phyloP scores from a whole-genome alignment of 2,329 filamentous ascomycete species.

The Acrocalymma vagum region DNA sequence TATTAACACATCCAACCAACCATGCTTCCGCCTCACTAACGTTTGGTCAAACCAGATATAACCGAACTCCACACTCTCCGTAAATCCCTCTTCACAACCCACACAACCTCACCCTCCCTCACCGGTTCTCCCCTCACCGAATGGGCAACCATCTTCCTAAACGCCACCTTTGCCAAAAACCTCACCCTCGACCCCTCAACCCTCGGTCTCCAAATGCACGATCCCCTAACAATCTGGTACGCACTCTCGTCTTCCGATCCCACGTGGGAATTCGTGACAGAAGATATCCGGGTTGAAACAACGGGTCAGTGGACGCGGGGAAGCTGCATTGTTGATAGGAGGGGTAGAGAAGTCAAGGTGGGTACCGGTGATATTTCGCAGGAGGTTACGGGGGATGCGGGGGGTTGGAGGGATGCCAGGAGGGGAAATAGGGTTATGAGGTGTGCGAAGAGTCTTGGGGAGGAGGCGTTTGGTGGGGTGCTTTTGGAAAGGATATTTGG shows the following conservation, averaged over 20 bases:
- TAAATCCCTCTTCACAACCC: slow-evolving; percentile 46
- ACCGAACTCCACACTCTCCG: slow-evolving; percentile 55
- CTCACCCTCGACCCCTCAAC: slow-evolving; percentile 48
- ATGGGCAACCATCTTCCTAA: slow-evolving; percentile 56
- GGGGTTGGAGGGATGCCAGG: slow-evolving; percentile 76
- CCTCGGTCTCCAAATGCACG: slow-evolving; percentile 55
- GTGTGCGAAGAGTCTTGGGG: slow-evolving; percentile 74
- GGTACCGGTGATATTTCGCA: slow-evolving; percentile 38
- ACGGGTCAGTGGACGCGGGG: slow-evolving; percentile 93
- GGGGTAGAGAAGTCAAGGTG: slow-evolving; percentile 64
- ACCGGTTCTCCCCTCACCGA: slow-evolving; percentile 52
- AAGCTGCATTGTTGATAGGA: slow-evolving; percentile 84
- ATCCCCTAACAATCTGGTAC: slow-evolving; percentile 54
- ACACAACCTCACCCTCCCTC: slow-evolving; percentile 30
- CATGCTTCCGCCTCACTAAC: slow-evolving; percentile 10
- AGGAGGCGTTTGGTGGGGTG: slow-evolving; percentile 70
- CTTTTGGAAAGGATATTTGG: slow-evolving; percentile 73
- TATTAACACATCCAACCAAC: background rate
- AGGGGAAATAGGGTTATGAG: slow-evolving; percentile 84
- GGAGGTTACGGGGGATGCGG: slow-evolving; percentile 72
- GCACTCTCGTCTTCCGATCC: slow-evolving; percentile 24
- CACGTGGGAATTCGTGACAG: slow-evolving; percentile 47
- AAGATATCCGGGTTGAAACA: slow-evolving; percentile 91
- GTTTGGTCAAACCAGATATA: slow-evolving; percentile 48
- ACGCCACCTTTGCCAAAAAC: slow-evolving; percentile 56